These are phyloP conservation scores for Fulvia fulva DNA, from an alignment of 2,329 filamentous ascomycete genomes.

Conservation along the genomic window DNA sequence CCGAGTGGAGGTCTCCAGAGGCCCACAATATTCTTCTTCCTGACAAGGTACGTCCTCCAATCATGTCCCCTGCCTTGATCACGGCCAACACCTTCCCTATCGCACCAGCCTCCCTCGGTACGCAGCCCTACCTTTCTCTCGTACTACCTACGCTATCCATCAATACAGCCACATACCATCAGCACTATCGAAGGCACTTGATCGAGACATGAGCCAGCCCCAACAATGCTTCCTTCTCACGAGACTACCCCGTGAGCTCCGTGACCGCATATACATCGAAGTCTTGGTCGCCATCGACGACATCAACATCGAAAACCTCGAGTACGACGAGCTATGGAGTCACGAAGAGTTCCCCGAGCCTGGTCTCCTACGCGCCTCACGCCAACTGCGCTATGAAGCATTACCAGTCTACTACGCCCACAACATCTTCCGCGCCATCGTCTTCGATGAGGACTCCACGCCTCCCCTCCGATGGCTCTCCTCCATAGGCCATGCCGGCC, in stretches of 20 bases:
- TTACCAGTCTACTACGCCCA: conserved; percentile 1
- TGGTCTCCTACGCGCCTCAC: not conserved
- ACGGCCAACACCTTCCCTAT: not conserved
- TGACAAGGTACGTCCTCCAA: not conserved
- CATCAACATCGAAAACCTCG: conserved; percentile 5
- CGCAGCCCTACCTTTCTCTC: not conserved
- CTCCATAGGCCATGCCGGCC: not conserved
- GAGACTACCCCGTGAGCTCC: not conserved
- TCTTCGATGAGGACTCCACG: conserved; percentile 3
- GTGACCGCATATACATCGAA: conserved; percentile 4
- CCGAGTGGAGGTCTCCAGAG: not conserved
- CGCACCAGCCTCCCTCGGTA: not conserved
- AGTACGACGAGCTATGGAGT: not conserved
- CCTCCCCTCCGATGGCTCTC: conserved; percentile 1
- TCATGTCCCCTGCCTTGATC: not conserved
- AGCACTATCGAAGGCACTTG: not conserved
- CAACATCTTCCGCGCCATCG: conserved; percentile 6
- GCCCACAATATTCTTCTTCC: not conserved
- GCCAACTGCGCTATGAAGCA: conserved; percentile 5
- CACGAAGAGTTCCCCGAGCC: conserved; percentile 2
- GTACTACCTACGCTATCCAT: not conserved
- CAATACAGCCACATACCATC: not conserved
- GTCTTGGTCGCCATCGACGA: not conserved
- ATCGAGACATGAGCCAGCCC: not conserved
- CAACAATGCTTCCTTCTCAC: not conserved